Base-by-base conservation (phyloP, 1,284 basidiomycete species). In the Coniophora puteana region DNA sequence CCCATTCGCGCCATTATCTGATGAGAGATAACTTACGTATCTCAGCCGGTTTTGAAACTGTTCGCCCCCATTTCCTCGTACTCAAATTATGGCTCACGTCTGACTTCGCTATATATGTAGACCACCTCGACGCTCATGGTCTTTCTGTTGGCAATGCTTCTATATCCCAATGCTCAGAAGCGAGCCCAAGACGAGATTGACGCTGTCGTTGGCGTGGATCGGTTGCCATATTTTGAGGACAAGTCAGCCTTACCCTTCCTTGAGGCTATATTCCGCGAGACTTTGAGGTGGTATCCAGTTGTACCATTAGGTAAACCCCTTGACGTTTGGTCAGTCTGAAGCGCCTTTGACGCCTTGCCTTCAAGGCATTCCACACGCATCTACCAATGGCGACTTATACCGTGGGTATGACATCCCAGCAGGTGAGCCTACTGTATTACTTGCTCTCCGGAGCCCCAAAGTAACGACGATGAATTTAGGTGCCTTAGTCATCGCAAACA, bases 21-120 rank as follows among this genome's bases (percentile, higher is more conserved):
- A 10, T 27, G 10, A 27, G 10, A 16, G 17, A 27, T 23, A 8
- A 32, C 21, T 61, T 14, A 53, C 40, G 5, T 27, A 10, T 27
- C 17, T 36, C 21, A 63, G 57, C 57, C 18, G 57, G 61, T 11
- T 56, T 63, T 22, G 57, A 59, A 37, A 59, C 57, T 3, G 57
- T 59, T 41, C 23, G 58, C 38, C 5, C 27, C 17, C 1, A 18
- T 17, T 23, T n/a, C n/a, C 18, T 20, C 14, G 22, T 17, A 4
- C 6, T 20, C 11, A n/a, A n/a, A n/a, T n/a, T n/a, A n/a, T n/a
- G n/a, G n/a, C n/a, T n/a, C n/a, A n/a, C n/a, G n/a, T n/a, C 33
- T 8, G 5, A 8, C 8, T 8, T 10, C n/a, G 16, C 8, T 21
- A 6, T 10, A 17, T 33, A 12, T 5, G 11, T 28, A 47, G 43